phyloP scores from a whole-genome alignment of 352 stramenopile species.

The Detonula confervacea region DNA sequence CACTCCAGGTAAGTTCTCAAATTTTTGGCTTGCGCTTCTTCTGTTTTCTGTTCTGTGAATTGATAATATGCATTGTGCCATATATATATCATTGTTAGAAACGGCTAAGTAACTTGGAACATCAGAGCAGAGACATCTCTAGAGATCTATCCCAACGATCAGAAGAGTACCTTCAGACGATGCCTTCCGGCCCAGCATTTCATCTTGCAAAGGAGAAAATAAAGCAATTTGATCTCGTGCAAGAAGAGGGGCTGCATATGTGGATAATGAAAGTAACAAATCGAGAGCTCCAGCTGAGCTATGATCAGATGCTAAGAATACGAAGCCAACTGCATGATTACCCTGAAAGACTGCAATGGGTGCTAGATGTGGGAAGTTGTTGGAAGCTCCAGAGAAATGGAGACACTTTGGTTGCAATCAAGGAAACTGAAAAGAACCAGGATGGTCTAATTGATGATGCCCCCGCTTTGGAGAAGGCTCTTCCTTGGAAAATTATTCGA shows the following conservation, averaged over 20 bases:
- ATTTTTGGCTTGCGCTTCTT: too few relatives aligned
- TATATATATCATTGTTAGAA: conserved; percentile 40
- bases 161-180: conserved; percentile 60
- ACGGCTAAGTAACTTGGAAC: conserved; percentile 62
- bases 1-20: conserved; percentile 49
- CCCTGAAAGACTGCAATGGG: conserved; percentile 67
- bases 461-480: too few relatives aligned
- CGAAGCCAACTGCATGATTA: conserved; percentile 64
- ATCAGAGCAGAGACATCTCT: conserved; percentile 73
- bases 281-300: conserved; percentile 53
- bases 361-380: conserved; percentile 65
- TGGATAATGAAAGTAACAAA: conserved; percentile 54
- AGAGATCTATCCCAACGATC: conserved; percentile 56
- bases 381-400: conserved; percentile 72
- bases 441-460: too few relatives aligned
- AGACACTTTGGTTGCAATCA: conserved; percentile 43
- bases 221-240: conserved; percentile 52
- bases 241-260: conserved; percentile 70
- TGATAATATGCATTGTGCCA: background rate
- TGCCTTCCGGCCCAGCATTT: conserved; percentile 35
- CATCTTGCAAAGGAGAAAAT: conserved; percentile 10
- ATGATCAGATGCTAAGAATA: conserved; percentile 68
- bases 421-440: conserved; percentile 7
- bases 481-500: conserved; percentile 42
- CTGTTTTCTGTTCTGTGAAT: too few relatives aligned